Base-by-base conservation (phyloP, 345 rosid genomes). In the Luvunga scandens region DNA sequence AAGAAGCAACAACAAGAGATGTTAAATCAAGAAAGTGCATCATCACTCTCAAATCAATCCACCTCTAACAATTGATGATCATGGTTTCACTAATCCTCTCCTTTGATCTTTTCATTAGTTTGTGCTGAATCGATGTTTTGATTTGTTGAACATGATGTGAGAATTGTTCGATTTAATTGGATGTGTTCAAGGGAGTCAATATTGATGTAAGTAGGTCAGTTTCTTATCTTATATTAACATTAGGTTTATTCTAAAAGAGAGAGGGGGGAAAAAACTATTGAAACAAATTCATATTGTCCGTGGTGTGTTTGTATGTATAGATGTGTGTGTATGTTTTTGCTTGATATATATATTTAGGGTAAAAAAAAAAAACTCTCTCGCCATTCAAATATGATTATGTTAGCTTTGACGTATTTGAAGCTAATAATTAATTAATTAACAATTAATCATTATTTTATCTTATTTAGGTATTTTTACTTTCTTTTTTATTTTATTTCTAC, bases 1-100 rank as follows among this genome's bases (percentile, higher is more conserved):
- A 79, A 79, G 78, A 84, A 74, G 70, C 82, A 71, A 69, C 82
- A 87, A 12, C 84, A 78, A 28, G 84, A 81, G 65, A 78, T 6
- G 57, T 71, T 72, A 48, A 75, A 73, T 68, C 77, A 66, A 68
- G 88, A 30, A 66, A 63, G 75, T 69, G 74, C 75, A 67, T 56
- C 78, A 8, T 21, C 73, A 9, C 7, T 60, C n/a, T 16, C 71
- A 13, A 55, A 5, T 75, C 75, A 48, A 22, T 27, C 75, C 56
- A 24, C 69, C 4, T 45, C 61, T 68, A 76, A 38, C 38, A 72
- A 7, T 14, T 21, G 50, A 45, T 13, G 50, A 53, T 53, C 57
- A 16, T 53, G 57, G 57, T 53, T 53, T 18, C 21, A 53, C 19
- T 53, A 53, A 53, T 53, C 57, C 57, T 5, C 22, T 53, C 22